phyloP scores from a whole-genome alignment of 1,284 basidiomycete species.

The Pseudozyma sp. region DNA sequence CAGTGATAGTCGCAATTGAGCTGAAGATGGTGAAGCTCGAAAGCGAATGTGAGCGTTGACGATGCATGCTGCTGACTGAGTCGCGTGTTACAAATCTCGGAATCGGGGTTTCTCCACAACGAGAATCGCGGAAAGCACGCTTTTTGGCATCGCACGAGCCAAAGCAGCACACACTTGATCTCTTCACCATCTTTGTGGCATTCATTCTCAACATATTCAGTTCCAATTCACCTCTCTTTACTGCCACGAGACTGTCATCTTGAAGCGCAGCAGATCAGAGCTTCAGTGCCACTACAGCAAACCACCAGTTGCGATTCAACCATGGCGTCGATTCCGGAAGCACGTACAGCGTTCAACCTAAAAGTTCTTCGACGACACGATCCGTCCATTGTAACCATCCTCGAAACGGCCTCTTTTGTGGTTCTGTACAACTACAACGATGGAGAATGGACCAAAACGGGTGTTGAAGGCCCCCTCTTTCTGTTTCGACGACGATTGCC shows the following conservation, averaged over 20 bases:
- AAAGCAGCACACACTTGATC: constrained; percentile 4
- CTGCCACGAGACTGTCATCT: too few species aligned
- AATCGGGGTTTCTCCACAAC: constrained; percentile 13
- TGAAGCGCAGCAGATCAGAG: not conserved
- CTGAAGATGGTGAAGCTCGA: too few species aligned
- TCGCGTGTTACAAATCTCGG: not conserved
- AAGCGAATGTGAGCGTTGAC: not conserved
- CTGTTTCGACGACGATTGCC: constrained; percentile 80
- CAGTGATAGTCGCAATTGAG: too few species aligned
- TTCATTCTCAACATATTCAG: too few species aligned
- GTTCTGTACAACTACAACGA: constrained; percentile 67
- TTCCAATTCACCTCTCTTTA: too few species aligned
- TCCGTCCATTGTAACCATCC: constrained; percentile 80
- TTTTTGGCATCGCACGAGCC: constrained; percentile 24
- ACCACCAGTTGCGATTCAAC: not conserved
- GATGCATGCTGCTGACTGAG: not conserved
- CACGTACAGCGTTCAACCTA: constrained; percentile 74
- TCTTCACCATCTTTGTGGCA: not conserved
- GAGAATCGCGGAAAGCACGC: constrained; percentile 8
- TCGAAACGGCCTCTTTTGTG: constrained; percentile 86
- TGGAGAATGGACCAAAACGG: constrained; percentile 76
- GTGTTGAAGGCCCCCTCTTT: constrained; percentile 88
- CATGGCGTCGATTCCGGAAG: constrained; percentile 34
- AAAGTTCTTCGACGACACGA: constrained; percentile 84
- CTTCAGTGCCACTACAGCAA: not conserved